phyloP scores from a whole-genome alignment of 2,329 filamentous ascomycete genomes.

The Scortechinia acanthostroma region DNA sequence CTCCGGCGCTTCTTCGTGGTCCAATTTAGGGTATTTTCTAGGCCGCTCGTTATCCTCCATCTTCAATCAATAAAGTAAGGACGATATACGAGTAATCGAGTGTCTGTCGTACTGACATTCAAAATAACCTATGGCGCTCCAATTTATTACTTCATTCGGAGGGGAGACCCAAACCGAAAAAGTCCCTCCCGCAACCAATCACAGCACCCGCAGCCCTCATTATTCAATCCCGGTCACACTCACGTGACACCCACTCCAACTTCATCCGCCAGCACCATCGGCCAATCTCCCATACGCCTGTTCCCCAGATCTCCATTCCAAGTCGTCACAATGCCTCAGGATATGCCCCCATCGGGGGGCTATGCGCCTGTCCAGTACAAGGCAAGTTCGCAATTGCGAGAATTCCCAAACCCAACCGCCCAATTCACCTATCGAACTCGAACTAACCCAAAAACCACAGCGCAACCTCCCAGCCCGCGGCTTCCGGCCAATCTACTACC shows the following conservation, averaged over 20 bases:
- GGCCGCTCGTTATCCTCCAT: background rate
- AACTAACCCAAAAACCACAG: too few relatives aligned
- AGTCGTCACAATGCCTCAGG: slow-evolving; percentile 78
- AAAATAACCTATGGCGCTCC: too few relatives aligned
- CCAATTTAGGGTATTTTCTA: background rate
- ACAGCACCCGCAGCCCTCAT: background rate
- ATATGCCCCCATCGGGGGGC: slow-evolving; percentile 91
- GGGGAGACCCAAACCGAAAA: too few relatives aligned
- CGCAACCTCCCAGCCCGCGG: slow-evolving; percentile 88
- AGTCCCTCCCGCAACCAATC: slow-evolving; percentile 1
- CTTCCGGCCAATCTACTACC: slow-evolving; percentile 75
- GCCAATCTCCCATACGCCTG: background rate
- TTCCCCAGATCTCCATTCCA: background rate
- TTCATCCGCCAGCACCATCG: too few relatives aligned
- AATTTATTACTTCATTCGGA: too few relatives aligned
- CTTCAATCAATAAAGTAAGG: background rate
- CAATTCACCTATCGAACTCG: too few relatives aligned
- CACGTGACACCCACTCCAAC: background rate
- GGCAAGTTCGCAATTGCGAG: slow-evolving; percentile 40
- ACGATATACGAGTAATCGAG: too few relatives aligned
- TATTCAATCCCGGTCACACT: background rate
- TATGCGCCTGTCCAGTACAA: slow-evolving; percentile 97
- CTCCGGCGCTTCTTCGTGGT: background rate
- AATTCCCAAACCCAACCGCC: too few relatives aligned
- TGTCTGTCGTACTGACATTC: too few relatives aligned